Base-by-base conservation (phyloP, 140 eudicot species). In the Oenanthe javanica region DNA sequence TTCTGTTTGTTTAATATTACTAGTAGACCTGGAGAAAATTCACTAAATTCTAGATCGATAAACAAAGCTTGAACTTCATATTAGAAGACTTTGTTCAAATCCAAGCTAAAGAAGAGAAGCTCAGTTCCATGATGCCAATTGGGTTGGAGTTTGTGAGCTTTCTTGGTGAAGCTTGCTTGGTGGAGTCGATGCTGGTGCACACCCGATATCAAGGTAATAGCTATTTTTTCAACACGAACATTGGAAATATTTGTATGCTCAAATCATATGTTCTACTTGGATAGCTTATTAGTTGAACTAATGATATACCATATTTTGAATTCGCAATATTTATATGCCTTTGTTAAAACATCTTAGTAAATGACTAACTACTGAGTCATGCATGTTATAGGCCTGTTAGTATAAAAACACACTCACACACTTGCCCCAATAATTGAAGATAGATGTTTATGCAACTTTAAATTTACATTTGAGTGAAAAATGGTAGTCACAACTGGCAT, bases 381-480 rank as follows among this genome's bases (percentile, higher is more conserved):
- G 74, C 73, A 27, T 66, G 73, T 31, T 61, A 61, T 61, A 61
- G 69, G 14, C 70, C 70, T 63, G 70, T 63, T 23, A 14, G n/a
- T 31, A 67, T 67, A 14, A 61, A 12, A 67, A 27, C 73, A 66
- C 73, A 4, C 12, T 16, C 43, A 27, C 73, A 12, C 73, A 25
- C 72, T 10, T 42, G 27, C 46, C n/a, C 46, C 74, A 18, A n/a
- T 43, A 18, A 21, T 50, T 75, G 78, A 12, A 36, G 52, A 48
- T 48, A 48, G n/a, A 48, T 46, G 61, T 13, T 9, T 25, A 9
- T 45, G 31, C 18, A 23, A 1, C 79, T 75, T 5, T 49, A 9
- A 25, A 74, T 23, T 36, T 49, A 42, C 16, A 14, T 49, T 75
- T 50, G 63, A 75, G 40, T 75, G 79, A 49, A 49, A 75, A 43